Evolutionary conservation across 164 flowering plant species (phyloP).

Genomic region (Chimonanthus salicifolius): DNA sequence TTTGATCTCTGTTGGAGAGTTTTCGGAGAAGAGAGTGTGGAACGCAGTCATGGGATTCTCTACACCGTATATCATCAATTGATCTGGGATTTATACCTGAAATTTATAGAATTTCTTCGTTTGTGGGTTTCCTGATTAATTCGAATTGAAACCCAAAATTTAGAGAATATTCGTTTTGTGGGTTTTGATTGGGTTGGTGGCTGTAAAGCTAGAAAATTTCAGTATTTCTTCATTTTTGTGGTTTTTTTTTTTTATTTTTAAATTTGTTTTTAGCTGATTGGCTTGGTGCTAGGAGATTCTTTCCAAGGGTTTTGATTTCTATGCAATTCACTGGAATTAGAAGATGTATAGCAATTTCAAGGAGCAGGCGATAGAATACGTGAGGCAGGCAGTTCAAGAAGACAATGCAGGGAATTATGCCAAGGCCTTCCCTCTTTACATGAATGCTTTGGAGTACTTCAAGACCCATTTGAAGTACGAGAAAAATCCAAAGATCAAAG

Average conservation of each 20-base stretch:
- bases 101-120: not conserved
- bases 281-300: not conserved
- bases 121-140: no score
- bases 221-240: no score
- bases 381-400: constrained; percentile 82
- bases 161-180: not conserved
- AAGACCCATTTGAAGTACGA: constrained; percentile 91
- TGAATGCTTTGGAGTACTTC: constrained; percentile 96
- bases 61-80: not conserved
- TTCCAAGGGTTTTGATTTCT: constrained; percentile 3
- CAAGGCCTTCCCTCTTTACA: constrained; percentile 89
- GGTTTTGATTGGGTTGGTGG: not conserved
- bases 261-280: no score
- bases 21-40: not conserved
- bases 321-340: constrained; percentile 11
- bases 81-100: not conserved
- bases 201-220: no score
- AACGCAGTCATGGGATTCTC: not conserved
- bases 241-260: no score
- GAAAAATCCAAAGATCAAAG: constrained; percentile 92
- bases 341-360: constrained; percentile 93
- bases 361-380: constrained; percentile 90
- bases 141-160: no score
- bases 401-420: constrained; percentile 61
- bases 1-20: not conserved